A percentile compares a stretch with the other conserved stretches of the same genome.
phyloP scores from a whole-genome alignment of 345 rosid genomes.

The Lepidium sativum region DNA sequence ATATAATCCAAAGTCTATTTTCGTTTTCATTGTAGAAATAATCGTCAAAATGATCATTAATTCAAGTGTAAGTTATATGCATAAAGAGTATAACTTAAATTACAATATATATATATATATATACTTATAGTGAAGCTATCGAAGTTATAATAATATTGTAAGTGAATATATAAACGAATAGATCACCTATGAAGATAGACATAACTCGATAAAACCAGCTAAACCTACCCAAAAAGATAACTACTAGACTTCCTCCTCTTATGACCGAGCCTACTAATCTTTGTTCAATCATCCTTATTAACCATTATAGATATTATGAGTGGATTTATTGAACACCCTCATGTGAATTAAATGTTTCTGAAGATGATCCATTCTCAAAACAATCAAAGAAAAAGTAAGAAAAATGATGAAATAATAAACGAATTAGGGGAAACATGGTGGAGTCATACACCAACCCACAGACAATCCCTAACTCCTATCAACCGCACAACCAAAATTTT shows the following conservation, averaged over 20 bases:
- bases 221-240: background rate
- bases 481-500: slow-evolving; percentile 28
- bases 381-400: background rate
- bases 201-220: background rate
- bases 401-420: background rate
- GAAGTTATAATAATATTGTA: too few species aligned
- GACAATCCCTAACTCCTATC: slow-evolving; percentile 23
- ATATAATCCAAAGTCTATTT: too few species aligned
- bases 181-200: background rate
- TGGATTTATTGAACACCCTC: background rate
- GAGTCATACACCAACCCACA: slow-evolving; percentile 26
- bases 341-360: background rate
- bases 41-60: too few species aligned
- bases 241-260: background rate
- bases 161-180: too few species aligned
- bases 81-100: too few species aligned
- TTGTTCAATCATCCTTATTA: background rate
- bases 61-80: too few species aligned
- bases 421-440: slow-evolving; percentile 19
- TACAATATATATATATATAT: too few species aligned
- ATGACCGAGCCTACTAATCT: background rate
- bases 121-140: too few species aligned
- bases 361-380: slow-evolving; percentile 3
- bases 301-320: background rate
- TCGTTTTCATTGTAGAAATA: too few species aligned